Evolutionary conservation across 345 rosid species (phyloP), one percentile per base, ranked within the genome.

Genomic region (Sisymbrium altissimum): DNA sequence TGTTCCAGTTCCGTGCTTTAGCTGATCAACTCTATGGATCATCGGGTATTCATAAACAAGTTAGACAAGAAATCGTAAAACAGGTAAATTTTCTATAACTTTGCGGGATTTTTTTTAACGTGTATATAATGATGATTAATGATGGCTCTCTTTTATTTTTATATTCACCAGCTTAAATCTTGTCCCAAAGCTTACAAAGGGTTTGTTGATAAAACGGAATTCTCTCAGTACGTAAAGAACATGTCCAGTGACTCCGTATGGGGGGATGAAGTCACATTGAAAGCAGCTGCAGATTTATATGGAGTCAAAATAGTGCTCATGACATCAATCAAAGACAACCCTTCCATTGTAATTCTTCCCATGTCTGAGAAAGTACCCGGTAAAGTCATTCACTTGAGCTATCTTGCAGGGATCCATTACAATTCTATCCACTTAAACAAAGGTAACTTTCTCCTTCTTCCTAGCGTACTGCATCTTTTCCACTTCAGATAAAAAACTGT

Each of bases 1-100:
- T 61, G 19, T 40, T 21, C 10, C 53, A 49, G 23, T 49, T 66
- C 8, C 49, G 48, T 66, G 71, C 71, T 52, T 9, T 67, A 67
- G 49, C 61, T 23, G 38, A 67, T 38, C 71, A 67, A 23, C 32
- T 67, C 36, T 66, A 67, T n/a, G 6, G 38, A 14, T 14, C n/a
- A 15, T 25, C 17, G 6, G 71, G 38, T 33, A 21, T 0, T 39
- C 48, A 53, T 10, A n/a, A 53, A 25, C 61, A 15, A 23, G 62
- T 39, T 52, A 38, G 36, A 23, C 27, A 67, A 23, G 71, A 67
- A 52, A 53, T 66, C 25, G 14, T 52, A 1, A 36, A 49, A 18
- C 57, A 65, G 29, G n/a, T n/a, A n/a, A n/a, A n/a, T n/a, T n/a
- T n/a, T n/a, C n/a, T n/a, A n/a, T n/a, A n/a, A n/a, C n/a, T n/a